Evolutionary conservation across 2,329 filamentous ascomycete genomes (phyloP).

Genomic region (Aspergillus oerlinghausenensis): DNA sequence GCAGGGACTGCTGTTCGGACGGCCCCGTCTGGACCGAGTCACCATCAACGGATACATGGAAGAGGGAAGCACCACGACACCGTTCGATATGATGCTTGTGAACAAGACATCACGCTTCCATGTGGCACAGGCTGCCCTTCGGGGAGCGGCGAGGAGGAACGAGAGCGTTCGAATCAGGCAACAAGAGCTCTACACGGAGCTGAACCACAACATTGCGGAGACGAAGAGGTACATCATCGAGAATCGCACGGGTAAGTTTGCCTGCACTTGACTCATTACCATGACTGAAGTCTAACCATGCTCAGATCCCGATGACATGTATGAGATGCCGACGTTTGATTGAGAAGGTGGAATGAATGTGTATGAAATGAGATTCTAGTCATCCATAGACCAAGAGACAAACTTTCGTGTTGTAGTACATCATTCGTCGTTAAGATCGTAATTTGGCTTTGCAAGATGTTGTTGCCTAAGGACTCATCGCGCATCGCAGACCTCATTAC

Average conservation of each 20-base stretch:
- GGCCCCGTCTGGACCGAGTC: slow-evolving; percentile 49
- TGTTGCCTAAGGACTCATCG: not conserved
- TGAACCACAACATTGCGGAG: slow-evolving; percentile 48
- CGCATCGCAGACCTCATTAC: not conserved
- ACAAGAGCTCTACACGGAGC: slow-evolving; percentile 45
- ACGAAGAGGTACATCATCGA: slow-evolving; percentile 50
- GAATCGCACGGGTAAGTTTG: slow-evolving; percentile 48
- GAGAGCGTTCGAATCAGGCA: slow-evolving; percentile 43
- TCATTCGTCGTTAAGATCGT: not conserved
- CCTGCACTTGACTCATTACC: not conserved
- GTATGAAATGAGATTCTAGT: not conserved
- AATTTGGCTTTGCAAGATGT: not conserved
- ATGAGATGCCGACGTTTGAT: slow-evolving; percentile 45
- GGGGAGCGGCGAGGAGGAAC: slow-evolving; percentile 46
- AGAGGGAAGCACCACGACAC: slow-evolving; percentile 63
- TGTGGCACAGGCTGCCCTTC: slow-evolving; percentile 53
- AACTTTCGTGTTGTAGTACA: not conserved
- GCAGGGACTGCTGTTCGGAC: slow-evolving; percentile 58
- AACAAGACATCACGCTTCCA: slow-evolving; percentile 59
- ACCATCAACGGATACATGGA: slow-evolving; percentile 58
- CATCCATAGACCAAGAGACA: not conserved
- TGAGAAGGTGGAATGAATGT: not conserved
- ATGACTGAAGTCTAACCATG: slow-evolving; percentile 1
- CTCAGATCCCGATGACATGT: slow-evolving; percentile 50
- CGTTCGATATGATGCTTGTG: slow-evolving; percentile 65